Evolutionary conservation across 768 basidiomycete genomes (phyloP), one percentile per base, ranked within the genome.

Genomic region (Macrolepiota fuliginosa): DNA sequence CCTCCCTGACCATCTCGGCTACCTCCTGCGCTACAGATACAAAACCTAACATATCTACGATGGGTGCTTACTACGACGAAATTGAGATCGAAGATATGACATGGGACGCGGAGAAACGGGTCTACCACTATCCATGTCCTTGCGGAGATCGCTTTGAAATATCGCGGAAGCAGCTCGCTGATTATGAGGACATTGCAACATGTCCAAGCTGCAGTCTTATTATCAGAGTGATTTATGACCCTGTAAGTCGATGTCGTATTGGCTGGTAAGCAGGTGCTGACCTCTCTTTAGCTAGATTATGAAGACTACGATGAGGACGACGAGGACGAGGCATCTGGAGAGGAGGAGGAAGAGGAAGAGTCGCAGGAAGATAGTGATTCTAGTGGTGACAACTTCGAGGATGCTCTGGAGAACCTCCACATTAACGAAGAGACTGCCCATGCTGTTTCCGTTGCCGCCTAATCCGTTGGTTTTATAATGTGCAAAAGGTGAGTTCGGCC

Each of bases 121-220:
- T 98, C 4, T 98, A 88, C 70, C 96, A 98, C 79, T 97, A 96
- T 73, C 96, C 96, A 0, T 99, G 95, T 70, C 96, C 96, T 1
- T 98, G 96, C 70, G 96, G 96, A 9, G 96, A 99, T 76, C 88
- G 96, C 45, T 99, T 98, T 77, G 96, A 98, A 74, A 98, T 98
- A 66, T 86, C 90, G 32, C 85, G 90, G 66, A 77, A 79, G 64
- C 94, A 98, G 74, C 85, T 98, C 7, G 83, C 86, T 49, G 80
- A 94, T 66, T 97, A 86, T 58, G 97, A 98, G 68, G 97, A 98
- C 71, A 86, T 96, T 50, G 96, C 96, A 24, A 95, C 85, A 54
- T 98, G 97, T 78, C 97, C 97, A 0, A 96, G 93, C 72, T 99
- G 97, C 68, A 96, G 93, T 65, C 79, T 98, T 24, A 83, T 98